A percentile compares a stretch with the other conserved stretches of the same genome.
Evolutionary conservation across 805 yeast genomes (phyloP).

Genomic region (Myxozyma vanderwaltii): DNA sequence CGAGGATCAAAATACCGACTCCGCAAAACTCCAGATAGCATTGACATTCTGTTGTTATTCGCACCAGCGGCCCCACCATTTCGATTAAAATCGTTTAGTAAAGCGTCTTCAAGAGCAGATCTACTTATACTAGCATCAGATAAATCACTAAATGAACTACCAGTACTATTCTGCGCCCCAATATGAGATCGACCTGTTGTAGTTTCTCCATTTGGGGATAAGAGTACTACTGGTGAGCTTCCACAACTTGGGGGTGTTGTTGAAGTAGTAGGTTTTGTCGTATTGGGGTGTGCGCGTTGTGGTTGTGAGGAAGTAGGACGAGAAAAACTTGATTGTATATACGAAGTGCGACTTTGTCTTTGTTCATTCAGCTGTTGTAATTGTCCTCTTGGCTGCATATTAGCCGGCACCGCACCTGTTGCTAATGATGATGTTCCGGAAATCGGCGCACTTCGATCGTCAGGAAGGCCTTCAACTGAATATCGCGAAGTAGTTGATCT

Average conservation of each 20-base stretch:
- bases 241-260: constrained; percentile 3
- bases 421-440: background rate
- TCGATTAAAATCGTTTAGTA: constrained; percentile 33
- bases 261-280: background rate
- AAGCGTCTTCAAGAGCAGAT: constrained; percentile 44
- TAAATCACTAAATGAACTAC: constrained; percentile 30
- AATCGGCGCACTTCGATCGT: no score
- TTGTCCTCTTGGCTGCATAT: background rate
- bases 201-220: background rate
- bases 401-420: constrained; percentile 2
- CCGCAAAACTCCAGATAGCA: constrained; percentile 15
- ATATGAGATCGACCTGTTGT: background rate
- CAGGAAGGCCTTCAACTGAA: constrained; percentile 5
- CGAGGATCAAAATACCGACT: constrained; percentile 25
- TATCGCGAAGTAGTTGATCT: constrained; percentile 5
- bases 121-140: constrained; percentile 40
- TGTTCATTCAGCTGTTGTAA: background rate
- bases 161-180: constrained; percentile 18
- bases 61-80: constrained; percentile 2
- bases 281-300: background rate
- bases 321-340: constrained; percentile 10
- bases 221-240: background rate
- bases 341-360: constrained; percentile 5
- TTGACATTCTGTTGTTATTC: constrained; percentile 26
- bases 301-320: background rate